phyloP scores from a whole-genome alignment of 768 basidiomycete genomes.

The Tricholomella constricta region DNA sequence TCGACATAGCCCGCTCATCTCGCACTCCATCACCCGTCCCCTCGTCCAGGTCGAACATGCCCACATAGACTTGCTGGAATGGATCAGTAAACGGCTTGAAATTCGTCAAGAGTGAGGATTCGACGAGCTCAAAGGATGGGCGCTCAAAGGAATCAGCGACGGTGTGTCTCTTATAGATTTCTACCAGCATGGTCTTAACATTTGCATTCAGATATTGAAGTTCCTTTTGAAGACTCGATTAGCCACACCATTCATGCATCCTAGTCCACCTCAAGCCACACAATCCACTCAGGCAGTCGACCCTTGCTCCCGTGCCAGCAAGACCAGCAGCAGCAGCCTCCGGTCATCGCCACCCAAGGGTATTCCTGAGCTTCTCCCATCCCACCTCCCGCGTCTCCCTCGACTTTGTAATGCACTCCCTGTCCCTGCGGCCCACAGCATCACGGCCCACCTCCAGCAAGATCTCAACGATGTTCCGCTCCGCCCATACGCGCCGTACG shows the following conservation, averaged over 20 bases:
- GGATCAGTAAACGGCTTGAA: slow-evolving; percentile 75
- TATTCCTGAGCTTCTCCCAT: slow-evolving; percentile 16
- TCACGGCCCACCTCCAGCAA: slow-evolving; percentile 15
- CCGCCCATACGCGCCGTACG: slow-evolving; percentile 38
- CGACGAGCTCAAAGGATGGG: slow-evolving; percentile 81
- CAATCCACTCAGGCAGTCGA: slow-evolving; percentile 19
- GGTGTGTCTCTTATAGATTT: slow-evolving; percentile 46
- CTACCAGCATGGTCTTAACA: background rate
- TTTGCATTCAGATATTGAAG: slow-evolving; percentile 68
- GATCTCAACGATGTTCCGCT: slow-evolving; percentile 40
- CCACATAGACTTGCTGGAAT: slow-evolving; percentile 63
- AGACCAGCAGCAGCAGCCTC: slow-evolving; percentile 6
- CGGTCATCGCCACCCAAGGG: background rate
- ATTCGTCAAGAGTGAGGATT: slow-evolving; percentile 82
- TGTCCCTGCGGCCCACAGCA: background rate
- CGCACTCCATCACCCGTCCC: slow-evolving; percentile 39
- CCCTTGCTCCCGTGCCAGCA: slow-evolving; percentile 12
- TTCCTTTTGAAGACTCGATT: slow-evolving; percentile 73
- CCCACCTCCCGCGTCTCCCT: slow-evolving; percentile 22
- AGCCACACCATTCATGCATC: slow-evolving; percentile 38
- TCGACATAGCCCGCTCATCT: slow-evolving; percentile 45
- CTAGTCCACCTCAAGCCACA: slow-evolving; percentile 13
- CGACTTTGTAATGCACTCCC: slow-evolving; percentile 2
- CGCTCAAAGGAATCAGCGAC: slow-evolving; percentile 83
- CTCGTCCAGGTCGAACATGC: slow-evolving; percentile 71